Conservation (phyloP, 2,329 filamentous ascomycete species). For the Plenodomus tracheiphilus region DNA sequence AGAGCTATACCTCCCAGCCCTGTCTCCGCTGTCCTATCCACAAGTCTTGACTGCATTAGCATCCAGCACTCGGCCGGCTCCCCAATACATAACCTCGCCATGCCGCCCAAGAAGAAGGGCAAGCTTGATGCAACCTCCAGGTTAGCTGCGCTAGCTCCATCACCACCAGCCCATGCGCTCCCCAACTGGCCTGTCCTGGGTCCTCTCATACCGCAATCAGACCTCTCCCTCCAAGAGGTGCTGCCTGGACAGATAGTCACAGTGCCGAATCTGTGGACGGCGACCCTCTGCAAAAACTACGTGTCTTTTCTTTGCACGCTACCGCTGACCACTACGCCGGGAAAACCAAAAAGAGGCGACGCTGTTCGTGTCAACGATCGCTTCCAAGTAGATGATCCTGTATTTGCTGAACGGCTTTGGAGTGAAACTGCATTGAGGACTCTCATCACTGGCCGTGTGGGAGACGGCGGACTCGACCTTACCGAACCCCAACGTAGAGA, state of each 20-base stretch:
- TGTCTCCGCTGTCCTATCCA: too few relatives aligned
- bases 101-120: constrained; percentile 39
- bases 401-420: constrained; percentile 78
- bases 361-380: constrained; percentile 88
- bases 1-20: neutral
- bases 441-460: constrained; percentile 48
- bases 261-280: constrained; percentile 74
- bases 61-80: too few relatives aligned
- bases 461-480: constrained; percentile 37
- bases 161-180: constrained; percentile 20
- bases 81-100: constrained; percentile 4
- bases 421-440: constrained; percentile 72
- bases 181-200: constrained; percentile 73
- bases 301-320: constrained; percentile 72
- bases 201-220: constrained; percentile 67
- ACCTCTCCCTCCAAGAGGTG: constrained; percentile 63
- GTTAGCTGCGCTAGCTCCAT: neutral
- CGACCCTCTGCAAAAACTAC: constrained; percentile 74
- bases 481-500: constrained; percentile 37
- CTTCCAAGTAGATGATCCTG: constrained; percentile 76
- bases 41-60: too few relatives aligned
- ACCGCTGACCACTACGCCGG: constrained; percentile 76
- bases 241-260: constrained; percentile 71
- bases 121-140: constrained; percentile 9
- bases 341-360: constrained; percentile 76